Percentiles rank a stretch among this genome's conserved stretches.
phyloP scores from a whole-genome alignment of 2,329 filamentous ascomycete species.

The Fusarium anthophilum region DNA sequence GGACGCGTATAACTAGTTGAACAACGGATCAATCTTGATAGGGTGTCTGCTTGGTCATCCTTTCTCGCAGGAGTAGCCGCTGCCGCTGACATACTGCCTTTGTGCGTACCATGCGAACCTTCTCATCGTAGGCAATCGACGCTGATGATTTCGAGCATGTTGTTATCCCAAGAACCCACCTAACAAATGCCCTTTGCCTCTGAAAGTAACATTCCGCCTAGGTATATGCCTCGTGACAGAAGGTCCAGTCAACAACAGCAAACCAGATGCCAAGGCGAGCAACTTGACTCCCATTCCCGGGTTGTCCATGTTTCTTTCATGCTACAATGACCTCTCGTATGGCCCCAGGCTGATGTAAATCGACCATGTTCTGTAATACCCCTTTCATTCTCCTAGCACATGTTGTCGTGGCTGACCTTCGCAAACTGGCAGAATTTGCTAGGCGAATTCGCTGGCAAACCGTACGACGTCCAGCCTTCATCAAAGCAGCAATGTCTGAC shows the following conservation, averaged over 20 bases:
- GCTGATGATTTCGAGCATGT: not conserved
- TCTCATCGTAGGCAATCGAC: not conserved
- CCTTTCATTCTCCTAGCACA: not conserved
- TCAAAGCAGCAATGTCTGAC: not conserved
- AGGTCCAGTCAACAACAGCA: not conserved
- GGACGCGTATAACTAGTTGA: not conserved
- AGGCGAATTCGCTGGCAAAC: not conserved
- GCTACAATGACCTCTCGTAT: not conserved
- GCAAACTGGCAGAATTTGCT: constrained; percentile 13
- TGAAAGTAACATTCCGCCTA: not conserved
- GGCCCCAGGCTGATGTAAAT: not conserved
- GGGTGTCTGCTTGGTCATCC: not conserved
- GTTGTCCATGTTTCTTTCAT: not conserved
- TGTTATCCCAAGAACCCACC: not conserved
- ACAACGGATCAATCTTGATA: not conserved
- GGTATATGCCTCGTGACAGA: constrained; percentile 2
- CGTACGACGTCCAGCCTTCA: not conserved
- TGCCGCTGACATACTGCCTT: not conserved
- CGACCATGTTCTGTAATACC: not conserved
- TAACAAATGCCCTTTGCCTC: not conserved
- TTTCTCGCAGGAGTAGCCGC: not conserved
- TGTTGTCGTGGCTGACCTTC: not conserved
- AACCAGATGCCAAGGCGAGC: constrained; percentile 11
- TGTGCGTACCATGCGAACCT: constrained; percentile 6
- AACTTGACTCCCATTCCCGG: not conserved